Conservation (phyloP, 2,329 filamentous ascomycete genomes). For the Phaeophleospora eucalypticola region DNA sequence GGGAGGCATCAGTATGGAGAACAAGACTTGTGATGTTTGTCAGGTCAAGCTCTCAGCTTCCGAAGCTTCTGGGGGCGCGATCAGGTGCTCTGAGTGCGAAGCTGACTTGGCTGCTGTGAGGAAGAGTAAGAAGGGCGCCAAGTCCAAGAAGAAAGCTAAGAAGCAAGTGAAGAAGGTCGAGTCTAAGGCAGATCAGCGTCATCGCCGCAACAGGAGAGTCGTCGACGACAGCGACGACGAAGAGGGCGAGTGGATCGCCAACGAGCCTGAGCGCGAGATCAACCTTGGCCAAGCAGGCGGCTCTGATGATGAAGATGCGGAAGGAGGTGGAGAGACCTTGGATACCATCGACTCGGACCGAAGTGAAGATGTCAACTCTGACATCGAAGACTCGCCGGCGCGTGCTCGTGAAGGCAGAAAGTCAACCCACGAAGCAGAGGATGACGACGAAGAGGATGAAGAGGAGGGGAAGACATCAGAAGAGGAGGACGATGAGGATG, state of each 20-base stretch:
- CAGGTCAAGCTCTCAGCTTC: conserved; percentile 61
- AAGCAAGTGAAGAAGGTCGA: conserved; percentile 17
- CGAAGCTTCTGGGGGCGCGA: conserved; percentile 50
- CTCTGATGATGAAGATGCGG: conserved; percentile 80
- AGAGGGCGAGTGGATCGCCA: conserved; percentile 70
- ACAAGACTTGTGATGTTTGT: conserved; percentile 80
- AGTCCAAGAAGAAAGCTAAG: conserved; percentile 20
- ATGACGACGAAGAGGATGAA: conserved; percentile 26
- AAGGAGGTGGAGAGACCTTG: conserved; percentile 78
- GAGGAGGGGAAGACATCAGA: conserved; percentile 37
- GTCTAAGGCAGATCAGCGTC: conserved; percentile 31
- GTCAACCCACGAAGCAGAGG: not conserved
- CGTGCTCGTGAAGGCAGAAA: conserved; percentile 25
- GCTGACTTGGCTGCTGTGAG: conserved; percentile 62
- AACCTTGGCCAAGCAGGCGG: conserved; percentile 65
- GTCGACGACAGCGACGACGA: conserved; percentile 59
- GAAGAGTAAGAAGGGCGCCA: conserved; percentile 44
- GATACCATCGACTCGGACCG: conserved; percentile 66
- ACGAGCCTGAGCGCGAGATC: conserved; percentile 59
- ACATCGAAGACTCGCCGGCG: conserved; percentile 38
- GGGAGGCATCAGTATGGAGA: conserved; percentile 72
- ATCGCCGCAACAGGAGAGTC: conserved; percentile 50
- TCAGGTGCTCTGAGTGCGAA: conserved; percentile 70
- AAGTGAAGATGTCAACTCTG: conserved; percentile 50
- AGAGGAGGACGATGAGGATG: conserved; percentile 37